Base-by-base conservation (phyloP, 495 filamentous ascomycete genomes). In the Acidomyces sp. region DNA sequence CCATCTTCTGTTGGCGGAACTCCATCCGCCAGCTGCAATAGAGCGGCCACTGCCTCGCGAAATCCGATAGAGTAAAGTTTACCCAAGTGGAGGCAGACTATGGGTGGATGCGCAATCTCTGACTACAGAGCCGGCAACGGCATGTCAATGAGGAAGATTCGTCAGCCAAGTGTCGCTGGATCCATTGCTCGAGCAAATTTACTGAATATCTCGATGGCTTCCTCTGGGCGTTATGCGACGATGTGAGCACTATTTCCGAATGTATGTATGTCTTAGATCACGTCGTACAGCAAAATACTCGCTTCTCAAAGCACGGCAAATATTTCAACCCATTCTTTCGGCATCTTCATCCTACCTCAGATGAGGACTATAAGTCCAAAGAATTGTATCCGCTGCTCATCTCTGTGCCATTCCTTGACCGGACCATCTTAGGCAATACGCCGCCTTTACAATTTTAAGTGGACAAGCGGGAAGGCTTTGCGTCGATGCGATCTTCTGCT, bases 261-360 rank as follows among this genome's bases (percentile, higher is more conserved):
- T 43, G 18, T 3, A 23, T 48, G 23, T 39, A 25, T 6, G 33
- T 37, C 16, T 28, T 48, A 7, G 25, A 42, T 22, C 29, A 38
- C 23, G 37, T 34, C 18, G 46, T 62, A n/a, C 45, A 54, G 17
- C 51, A 50, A 24, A 43, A 63, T 16, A 58, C 61, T 30, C 43
- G 60, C 3, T 62, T 61, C 37, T 62, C 60, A 0, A 61, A 63
- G 42, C 60, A 63, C 43, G 60, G 60, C 7, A 52, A 53, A 37
- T 56, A 57, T 41, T 63, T 63, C 43, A 43, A 55, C 19, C 60
- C 60, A 2, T 63, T 63, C 51, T 52, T 51, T 25, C 53, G 57
- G 31, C 23, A 35, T n/a, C 49, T 63, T 0, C 28, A 34, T 11
- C 28, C 41, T 18, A 32, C 35, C 24, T 15, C 13, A 27, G 21